phyloP scores from a whole-genome alignment of 1,139 yeast genomes.

The Lodderomyces elongisporus region DNA sequence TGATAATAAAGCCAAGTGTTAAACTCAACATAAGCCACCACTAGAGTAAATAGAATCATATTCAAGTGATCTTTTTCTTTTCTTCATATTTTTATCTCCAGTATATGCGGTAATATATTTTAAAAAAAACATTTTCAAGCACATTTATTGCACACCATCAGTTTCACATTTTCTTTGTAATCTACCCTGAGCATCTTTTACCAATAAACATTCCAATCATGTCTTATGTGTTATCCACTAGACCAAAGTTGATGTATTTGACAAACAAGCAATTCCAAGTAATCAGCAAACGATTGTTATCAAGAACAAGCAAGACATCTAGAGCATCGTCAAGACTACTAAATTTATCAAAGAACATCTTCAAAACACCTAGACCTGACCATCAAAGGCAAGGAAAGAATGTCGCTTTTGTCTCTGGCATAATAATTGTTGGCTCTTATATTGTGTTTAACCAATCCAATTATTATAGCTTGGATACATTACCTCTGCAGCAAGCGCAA shows the following conservation, averaged over 20 bases:
- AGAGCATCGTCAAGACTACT: conserved; percentile 5
- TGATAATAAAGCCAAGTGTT: no score
- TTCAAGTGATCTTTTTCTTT: no score
- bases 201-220: conserved; percentile 7
- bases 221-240: conserved; percentile 15
- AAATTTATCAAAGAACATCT: conserved; percentile 5
- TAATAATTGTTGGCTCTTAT: conserved; percentile 43
- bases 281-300: conserved; percentile 12
- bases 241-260: conserved; percentile 15
- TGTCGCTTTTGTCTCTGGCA: conserved; percentile 42
- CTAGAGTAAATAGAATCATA: no score
- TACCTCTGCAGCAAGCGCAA: conserved; percentile 21
- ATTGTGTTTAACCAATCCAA: conserved; percentile 38
- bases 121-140: no score
- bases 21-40: no score
- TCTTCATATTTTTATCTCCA: no score
- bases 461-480: conserved; percentile 40
- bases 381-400: conserved; percentile 20
- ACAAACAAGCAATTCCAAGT: conserved; percentile 15
- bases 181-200: no score
- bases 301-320: conserved; percentile 9
- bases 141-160: no score
- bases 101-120: no score
- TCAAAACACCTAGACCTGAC: conserved; percentile 7
- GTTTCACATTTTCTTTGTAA: no score